Conservation (phyloP, 805 yeast genomes). For the Myxozyma udenii region DNA sequence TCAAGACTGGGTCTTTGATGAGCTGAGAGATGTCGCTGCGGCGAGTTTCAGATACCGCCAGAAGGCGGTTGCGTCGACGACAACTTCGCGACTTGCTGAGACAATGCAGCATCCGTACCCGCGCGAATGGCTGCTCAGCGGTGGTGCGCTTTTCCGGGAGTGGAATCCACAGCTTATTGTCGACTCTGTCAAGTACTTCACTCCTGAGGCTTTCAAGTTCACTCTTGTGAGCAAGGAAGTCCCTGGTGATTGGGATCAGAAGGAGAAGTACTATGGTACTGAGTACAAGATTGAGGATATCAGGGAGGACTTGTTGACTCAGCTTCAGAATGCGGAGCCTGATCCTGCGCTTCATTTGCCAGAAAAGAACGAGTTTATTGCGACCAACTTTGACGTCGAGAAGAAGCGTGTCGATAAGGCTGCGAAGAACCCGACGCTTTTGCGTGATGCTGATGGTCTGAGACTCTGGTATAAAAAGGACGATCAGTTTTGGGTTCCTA, state of each 20-base stretch:
- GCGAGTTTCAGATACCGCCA: constrained; percentile 77
- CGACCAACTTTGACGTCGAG: constrained; percentile 68
- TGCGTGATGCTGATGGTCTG: constrained; percentile 50
- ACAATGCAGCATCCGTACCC: constrained; percentile 64
- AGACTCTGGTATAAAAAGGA: constrained; percentile 88
- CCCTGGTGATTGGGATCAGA: constrained; percentile 45
- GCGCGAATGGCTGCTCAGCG: constrained; percentile 57
- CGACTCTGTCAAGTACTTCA: constrained; percentile 50
- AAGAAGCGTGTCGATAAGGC: constrained; percentile 42
- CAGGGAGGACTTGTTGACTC: constrained; percentile 41
- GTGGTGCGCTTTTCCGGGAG: constrained; percentile 50
- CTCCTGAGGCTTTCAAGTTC: constrained; percentile 58
- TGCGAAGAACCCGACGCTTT: constrained; percentile 57
- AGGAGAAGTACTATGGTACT: constrained; percentile 90
- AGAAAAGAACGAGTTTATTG: constrained; percentile 71
- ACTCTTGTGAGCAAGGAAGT: constrained; percentile 53
- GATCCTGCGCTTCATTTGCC: constrained; percentile 56
- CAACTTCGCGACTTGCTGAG: constrained; percentile 68
- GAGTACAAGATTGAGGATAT: constrained; percentile 57
- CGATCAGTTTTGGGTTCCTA: constrained; percentile 84
- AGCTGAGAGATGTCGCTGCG: constrained; percentile 62
- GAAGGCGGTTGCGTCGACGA: constrained; percentile 65
- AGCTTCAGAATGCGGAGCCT: constrained; percentile 38
- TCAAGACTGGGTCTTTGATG: constrained; percentile 76
- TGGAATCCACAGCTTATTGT: constrained; percentile 56